Evolutionary conservation across 106 monocot species (phyloP).

Genomic region (Narthecium ossifragum): DNA sequence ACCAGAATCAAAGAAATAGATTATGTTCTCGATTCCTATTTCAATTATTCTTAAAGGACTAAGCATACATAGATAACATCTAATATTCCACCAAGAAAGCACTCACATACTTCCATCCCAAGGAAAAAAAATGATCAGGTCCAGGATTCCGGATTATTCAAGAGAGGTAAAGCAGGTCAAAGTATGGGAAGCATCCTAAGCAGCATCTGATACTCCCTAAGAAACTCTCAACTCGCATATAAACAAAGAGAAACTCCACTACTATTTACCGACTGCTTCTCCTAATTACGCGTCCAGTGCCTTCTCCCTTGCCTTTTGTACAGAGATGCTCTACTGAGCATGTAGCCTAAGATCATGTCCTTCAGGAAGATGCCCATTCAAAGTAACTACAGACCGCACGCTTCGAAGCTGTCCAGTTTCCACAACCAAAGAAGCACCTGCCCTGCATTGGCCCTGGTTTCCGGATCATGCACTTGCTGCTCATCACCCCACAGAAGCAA

Average conservation of each 20-base stretch:
- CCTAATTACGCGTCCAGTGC: not conserved
- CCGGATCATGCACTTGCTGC: conserved; percentile 21
- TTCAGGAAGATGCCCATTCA: conserved; percentile 22
- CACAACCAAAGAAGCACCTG: conserved; percentile 32
- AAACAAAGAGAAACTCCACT: not conserved
- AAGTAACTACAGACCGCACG: conserved; percentile 27
- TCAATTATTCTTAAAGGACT: too few species aligned
- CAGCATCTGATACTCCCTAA: not conserved
- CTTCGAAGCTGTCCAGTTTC: conserved; percentile 24
- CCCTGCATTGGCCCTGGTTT: conserved; percentile 28
- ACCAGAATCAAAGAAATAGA: too few species aligned
- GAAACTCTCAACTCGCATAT: not conserved
- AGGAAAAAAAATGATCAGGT: not conserved
- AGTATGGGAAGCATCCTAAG: not conserved
- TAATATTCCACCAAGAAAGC: too few species aligned
- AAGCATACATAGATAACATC: not conserved
- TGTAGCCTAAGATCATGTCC: too few species aligned
- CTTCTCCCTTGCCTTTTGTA: not conserved
- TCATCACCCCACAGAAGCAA: conserved; percentile 30
- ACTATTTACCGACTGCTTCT: not conserved
- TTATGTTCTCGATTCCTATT: too few species aligned
- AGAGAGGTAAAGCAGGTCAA: not conserved
- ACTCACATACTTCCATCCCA: too few species aligned
- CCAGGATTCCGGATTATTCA: not conserved
- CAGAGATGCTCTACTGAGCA: not conserved